Base-by-base conservation (phyloP, 1,284 basidiomycete species). In the Leccinum fuscescens region DNA sequence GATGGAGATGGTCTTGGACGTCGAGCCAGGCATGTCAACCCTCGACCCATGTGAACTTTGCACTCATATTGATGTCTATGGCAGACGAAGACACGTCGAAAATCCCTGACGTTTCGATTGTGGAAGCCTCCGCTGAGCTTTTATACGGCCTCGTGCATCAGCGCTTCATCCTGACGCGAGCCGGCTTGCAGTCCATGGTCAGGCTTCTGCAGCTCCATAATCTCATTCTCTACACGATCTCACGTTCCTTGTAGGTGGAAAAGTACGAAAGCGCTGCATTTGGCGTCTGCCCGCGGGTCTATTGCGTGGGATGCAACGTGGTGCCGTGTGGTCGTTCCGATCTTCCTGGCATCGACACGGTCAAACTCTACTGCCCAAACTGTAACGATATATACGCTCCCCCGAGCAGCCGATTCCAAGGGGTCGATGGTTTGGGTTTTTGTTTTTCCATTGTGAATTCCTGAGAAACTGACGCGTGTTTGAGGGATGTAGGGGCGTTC, bases 1-100 rank as follows among this genome's bases (percentile, higher is more conserved):
- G 29, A 90, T 99, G 86, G 97, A 99, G 79, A 99, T 99, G 97
- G 95, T 99, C n/a, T 79, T 99, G 62, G 97, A 99, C 77, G 96
- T 99, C 56, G 97, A 99, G 79, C 94, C 97, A 79, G 94, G 94
- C 95, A 76, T 74, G 88, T 69, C 51, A 15, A n/a, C 57, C 62
- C 60, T 62, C 56, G 62, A 57, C 61, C 64, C 55, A 63, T 64
- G 57, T 58, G 61, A 53, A 66, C 52, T 48, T 56, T 54, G 37
- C 53, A 24, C 20, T 63, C 57, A 65, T 58, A 17, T 31, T 42
- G 39, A 54, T 66, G 56, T 64, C 62, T 54, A 61, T 65, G 58
- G 29, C 72, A 89, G 93, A 96, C 71, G 97, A 99, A 76, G 97
- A 99, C 74, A 88, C 93, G 24, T 87, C 93, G 57, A 92, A 91